Evolutionary conservation across 225 moss, liverwort and hornwort genomes (phyloP).

Genomic region (Bryum argenteum): DNA sequence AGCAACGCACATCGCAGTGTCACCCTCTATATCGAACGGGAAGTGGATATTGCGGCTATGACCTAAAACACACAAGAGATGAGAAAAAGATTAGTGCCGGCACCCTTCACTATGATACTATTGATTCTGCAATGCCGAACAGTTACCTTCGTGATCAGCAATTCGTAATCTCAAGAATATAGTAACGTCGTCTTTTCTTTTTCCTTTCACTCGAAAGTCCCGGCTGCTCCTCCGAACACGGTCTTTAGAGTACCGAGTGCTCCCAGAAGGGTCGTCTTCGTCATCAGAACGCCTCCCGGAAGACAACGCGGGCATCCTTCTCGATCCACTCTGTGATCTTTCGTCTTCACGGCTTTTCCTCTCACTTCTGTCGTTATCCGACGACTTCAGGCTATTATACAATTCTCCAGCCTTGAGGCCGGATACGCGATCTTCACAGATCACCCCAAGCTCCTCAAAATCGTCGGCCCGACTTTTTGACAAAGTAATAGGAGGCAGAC

Average conservation of each 20-base stretch:
- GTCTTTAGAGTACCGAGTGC: constrained; percentile 66
- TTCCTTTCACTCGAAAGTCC: constrained; percentile 91
- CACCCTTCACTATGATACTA: neutral
- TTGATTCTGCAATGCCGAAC: constrained; percentile 4
- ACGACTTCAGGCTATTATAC: constrained; percentile 40
- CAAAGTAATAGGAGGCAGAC: constrained; percentile 55
- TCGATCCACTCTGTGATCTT: constrained; percentile 53
- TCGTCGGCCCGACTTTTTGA: constrained; percentile 62
- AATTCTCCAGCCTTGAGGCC: constrained; percentile 45
- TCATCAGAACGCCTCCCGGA: constrained; percentile 61
- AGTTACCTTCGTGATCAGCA: constrained; percentile 78
- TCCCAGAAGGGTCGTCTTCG: constrained; percentile 67
- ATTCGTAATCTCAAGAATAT: constrained; percentile 87
- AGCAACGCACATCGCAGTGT: constrained; percentile 95
- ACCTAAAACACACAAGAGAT: constrained; percentile 51
- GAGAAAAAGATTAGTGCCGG: neutral
- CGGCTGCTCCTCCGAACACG: constrained; percentile 77
- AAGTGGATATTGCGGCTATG: constrained; percentile 93
- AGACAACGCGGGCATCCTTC: constrained; percentile 51
- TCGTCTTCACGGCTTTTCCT: constrained; percentile 55
- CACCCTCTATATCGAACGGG: constrained; percentile 89
- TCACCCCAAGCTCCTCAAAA: constrained; percentile 73
- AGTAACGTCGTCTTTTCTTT: constrained; percentile 86
- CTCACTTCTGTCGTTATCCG: constrained; percentile 39
- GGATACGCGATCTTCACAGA: constrained; percentile 52